These are phyloP conservation scores for Eragrostis curvula DNA, from an alignment of 176 grass and related monocot species.

Conservation along the genomic window DNA sequence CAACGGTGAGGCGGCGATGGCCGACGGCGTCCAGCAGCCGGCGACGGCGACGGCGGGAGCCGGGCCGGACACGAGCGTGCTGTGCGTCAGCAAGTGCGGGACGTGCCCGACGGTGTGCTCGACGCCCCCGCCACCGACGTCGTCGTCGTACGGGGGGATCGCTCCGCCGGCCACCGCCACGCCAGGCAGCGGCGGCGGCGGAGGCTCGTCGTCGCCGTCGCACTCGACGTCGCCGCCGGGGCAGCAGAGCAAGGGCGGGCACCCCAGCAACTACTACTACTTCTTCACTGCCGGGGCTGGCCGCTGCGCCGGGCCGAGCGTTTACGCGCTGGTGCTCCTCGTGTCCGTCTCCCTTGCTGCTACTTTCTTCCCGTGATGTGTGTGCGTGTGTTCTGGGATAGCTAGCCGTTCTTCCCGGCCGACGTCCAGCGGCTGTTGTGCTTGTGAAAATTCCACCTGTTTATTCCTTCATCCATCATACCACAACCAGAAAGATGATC, in stretches of 20 bases:
- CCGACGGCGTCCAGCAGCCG: neutral
- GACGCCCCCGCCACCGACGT: slow-evolving; percentile 29
- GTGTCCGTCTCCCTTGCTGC: neutral
- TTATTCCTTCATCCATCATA: neutral
- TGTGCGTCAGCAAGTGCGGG: slow-evolving; percentile 78
- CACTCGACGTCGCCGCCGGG: neutral
- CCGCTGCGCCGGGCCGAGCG: slow-evolving; percentile 12
- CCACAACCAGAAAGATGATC: too few species aligned
- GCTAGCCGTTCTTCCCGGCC: too few species aligned
- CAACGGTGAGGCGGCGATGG: neutral
- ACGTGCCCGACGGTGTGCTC: slow-evolving; percentile 71
- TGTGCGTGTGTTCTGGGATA: too few species aligned
- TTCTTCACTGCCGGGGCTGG: slow-evolving; percentile 49
- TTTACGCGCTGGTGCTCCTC: neutral
- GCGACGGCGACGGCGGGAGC: neutral
- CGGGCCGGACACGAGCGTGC: slow-evolving; percentile 50
- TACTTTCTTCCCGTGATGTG: neutral
- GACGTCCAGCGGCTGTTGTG: neutral
- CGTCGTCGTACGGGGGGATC: neutral
- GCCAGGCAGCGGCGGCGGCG: neutral
- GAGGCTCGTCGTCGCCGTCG: slow-evolving; percentile 31
- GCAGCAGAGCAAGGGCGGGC: slow-evolving; percentile 32
- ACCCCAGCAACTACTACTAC: slow-evolving; percentile 55
- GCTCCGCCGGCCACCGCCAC: neutral
- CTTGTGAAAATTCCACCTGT: neutral